Evolutionary conservation across 169 alveolate species (phyloP).

Genomic region (Plasmodium vinckei): DNA sequence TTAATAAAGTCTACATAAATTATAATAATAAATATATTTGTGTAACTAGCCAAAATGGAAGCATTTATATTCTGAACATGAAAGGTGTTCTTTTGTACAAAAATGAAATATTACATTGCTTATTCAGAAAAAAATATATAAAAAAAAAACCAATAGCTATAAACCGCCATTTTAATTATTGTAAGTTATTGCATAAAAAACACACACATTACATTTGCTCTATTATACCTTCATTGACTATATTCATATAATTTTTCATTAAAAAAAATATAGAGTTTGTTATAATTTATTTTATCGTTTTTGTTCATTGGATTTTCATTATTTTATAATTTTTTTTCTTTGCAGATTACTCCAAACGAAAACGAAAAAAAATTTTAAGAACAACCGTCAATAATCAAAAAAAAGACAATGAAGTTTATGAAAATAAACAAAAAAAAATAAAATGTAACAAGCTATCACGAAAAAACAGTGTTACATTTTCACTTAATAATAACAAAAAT

Average conservation of each 20-base stretch:
- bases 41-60: constrained; percentile 59
- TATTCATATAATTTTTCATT: no score
- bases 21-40: constrained; percentile 45
- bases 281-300: background rate
- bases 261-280: no score
- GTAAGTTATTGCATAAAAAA: constrained; percentile 8
- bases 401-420: no score
- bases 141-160: background rate
- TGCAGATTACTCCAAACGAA: constrained; percentile 24
- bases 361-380: constrained; percentile 11
- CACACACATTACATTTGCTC: background rate
- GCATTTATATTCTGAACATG: constrained; percentile 56
- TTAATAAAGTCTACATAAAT: constrained; percentile 66
- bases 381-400: no score
- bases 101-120: constrained; percentile 55
- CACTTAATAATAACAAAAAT: no score
- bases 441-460: no score
- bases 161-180: background rate
- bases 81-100: constrained; percentile 39
- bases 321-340: constrained; percentile 10
- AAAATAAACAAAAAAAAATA: no score
- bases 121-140: constrained; percentile 17
- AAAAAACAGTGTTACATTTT: no score
- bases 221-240: no score
- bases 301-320: background rate